phyloP scores from a whole-genome alignment of 2,329 filamentous ascomycete species.

The Bimuria novae-zelandiae region DNA sequence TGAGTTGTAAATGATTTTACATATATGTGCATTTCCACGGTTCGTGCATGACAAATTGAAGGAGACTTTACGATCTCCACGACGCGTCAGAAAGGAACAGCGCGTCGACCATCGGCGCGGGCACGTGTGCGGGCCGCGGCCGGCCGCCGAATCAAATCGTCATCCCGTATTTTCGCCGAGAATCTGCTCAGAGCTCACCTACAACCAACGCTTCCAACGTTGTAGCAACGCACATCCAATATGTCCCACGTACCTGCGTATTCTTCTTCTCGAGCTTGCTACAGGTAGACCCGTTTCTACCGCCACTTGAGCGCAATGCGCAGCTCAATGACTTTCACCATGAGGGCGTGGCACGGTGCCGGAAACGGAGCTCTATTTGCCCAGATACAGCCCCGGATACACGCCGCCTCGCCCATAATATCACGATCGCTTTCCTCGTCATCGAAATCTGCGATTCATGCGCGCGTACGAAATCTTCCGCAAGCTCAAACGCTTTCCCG shows the following conservation, averaged over 20 bases:
- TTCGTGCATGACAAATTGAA: not conserved
- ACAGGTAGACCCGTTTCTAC: conserved; percentile 28
- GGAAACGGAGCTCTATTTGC: conserved; percentile 42
- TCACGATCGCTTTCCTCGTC: conserved; percentile 22
- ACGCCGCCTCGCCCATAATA: conserved; percentile 19
- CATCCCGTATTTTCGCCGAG: conserved; percentile 9
- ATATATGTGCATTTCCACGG: no score
- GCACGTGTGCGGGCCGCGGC: not conserved
- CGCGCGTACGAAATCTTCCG: not conserved
- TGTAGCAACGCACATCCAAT: conserved; percentile 17
- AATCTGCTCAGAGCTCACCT: conserved; percentile 8
- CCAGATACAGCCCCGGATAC: conserved; percentile 35
- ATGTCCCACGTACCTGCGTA: conserved; percentile 31
- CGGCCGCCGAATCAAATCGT: conserved; percentile 5
- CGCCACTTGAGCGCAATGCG: conserved; percentile 36
- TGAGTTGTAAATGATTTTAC: no score
- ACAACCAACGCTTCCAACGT: not conserved
- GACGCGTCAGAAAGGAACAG: not conserved
- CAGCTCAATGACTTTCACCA: conserved; percentile 34
- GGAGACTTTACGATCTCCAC: not conserved
- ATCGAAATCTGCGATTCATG: conserved; percentile 2
- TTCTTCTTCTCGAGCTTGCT: conserved; percentile 16
- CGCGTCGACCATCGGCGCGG: conserved; percentile 3
- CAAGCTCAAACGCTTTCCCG: conserved; percentile 2
- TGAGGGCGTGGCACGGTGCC: conserved; percentile 41